These are phyloP conservation scores for Yamadazyma dendronema DNA, from an alignment of 1,139 yeast species.

Conservation along the genomic window DNA sequence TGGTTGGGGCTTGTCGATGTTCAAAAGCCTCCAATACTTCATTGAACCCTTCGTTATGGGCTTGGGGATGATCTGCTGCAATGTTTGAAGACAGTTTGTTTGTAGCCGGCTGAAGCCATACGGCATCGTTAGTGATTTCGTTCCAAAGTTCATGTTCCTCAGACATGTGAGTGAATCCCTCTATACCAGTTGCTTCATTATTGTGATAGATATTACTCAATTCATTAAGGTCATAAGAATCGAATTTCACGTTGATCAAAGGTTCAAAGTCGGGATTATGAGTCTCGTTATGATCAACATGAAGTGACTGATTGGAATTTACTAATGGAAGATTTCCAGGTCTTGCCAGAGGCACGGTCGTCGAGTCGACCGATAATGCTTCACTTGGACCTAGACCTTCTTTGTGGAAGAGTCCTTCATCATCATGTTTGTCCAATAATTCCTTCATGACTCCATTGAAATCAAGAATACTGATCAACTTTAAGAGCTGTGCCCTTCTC, in stretches of 20 bases:
- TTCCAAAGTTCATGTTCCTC: slow-evolving; percentile 71
- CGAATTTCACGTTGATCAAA: slow-evolving; percentile 18
- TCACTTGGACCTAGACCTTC: neutral
- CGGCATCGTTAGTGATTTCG: slow-evolving; percentile 72
- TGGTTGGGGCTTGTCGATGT: slow-evolving; percentile 1
- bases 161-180: slow-evolving; percentile 42
- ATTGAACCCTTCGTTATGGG: slow-evolving; percentile 8
- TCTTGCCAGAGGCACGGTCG: no score
- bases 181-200: slow-evolving; percentile 42
- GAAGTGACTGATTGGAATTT: no score
- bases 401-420: slow-evolving; percentile 24
- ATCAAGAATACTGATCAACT: slow-evolving; percentile 62
- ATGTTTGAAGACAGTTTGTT: slow-evolving; percentile 2
- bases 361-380: neutral
- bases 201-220: slow-evolving; percentile 33
- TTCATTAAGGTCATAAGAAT: slow-evolving; percentile 13
- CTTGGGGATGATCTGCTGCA: neutral
- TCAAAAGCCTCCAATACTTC: slow-evolving; percentile 13
- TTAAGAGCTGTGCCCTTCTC: slow-evolving; percentile 68
- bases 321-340: no score
- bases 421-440: slow-evolving; percentile 57
- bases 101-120: slow-evolving; percentile 48
- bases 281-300: no score
- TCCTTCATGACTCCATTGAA: slow-evolving; percentile 64
- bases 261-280: slow-evolving; percentile 6